Evolutionary conservation across 306 rosid species (phyloP), one percentile per base, ranked within the genome.

Genomic region (Styphnolobium japonicum): DNA sequence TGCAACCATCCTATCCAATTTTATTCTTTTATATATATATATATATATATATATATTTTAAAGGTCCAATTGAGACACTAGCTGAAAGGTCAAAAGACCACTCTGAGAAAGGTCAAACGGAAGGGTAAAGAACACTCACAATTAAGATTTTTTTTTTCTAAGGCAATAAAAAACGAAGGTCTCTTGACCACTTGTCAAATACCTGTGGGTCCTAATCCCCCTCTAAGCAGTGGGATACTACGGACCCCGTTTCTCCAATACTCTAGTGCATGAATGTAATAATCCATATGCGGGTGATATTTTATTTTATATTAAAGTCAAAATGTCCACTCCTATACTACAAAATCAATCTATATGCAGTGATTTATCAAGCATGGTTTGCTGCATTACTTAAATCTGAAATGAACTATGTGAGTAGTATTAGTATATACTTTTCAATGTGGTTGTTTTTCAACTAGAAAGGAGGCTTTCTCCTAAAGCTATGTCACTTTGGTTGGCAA

Each of bases 191-290:
- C 79, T 77, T 53, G 43, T 45, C 53, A 40, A 65, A 37, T 65
- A 73, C 29, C 5, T 6, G 51, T 80, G 68, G 78, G 39, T 48
- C 79, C 79, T 72, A 14, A 37, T 14, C n/a, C n/a, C 10, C 2
- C 48, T 76, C 40, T 45, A 16, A 33, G 21, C 16, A 64, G 86
- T 77, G 86, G 86, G 49, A 78, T 78, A 42, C 10, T 72, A 66
- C 48, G 80, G 80, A 72, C n/a, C 43, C 37, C 42, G 57, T 23
- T 23, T 42, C 78, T 34, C 36, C 25, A 53, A n/a, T 37, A 33
- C 25, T 74, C 34, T 4, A 77, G 56, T 67, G 76, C 76, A 67
- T 5, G 51, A 58, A 45, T 48, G 19, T 72, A 67, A 29, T 23
- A 22, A 8, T 36, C 9, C 4, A 37, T 7, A 25, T 40, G 67